A percentile compares a stretch with the other conserved stretches of the same genome.
phyloP scores from a whole-genome alignment of 371 early-diverging fungal genomes.

The Actinomucor elegans region DNA sequence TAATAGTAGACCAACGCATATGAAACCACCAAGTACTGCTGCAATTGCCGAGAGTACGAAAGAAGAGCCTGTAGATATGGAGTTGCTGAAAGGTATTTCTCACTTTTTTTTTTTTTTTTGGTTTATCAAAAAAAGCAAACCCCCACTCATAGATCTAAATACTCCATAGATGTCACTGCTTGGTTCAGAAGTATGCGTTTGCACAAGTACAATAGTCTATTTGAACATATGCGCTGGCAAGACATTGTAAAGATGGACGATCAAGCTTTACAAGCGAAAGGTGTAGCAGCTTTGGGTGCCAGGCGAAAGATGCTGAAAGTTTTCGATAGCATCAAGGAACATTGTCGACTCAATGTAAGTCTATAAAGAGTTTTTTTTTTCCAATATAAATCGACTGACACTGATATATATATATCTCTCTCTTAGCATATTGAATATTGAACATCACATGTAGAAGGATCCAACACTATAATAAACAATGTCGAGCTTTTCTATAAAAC shows the following conservation, averaged over 20 bases:
- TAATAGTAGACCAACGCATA: not conserved
- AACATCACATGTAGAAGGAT: too few species aligned
- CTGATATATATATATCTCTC: too few species aligned
- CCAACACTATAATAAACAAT: too few species aligned
- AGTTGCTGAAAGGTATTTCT: constrained; percentile 72
- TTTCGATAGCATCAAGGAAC: constrained; percentile 77
- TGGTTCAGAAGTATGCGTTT: constrained; percentile 79
- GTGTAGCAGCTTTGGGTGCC: constrained; percentile 92
- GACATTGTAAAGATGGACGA: constrained; percentile 84
- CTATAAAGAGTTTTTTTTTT: too few species aligned
- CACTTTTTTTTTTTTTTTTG: too few species aligned
- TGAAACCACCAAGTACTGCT: constrained; percentile 4
- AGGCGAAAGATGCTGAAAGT: constrained; percentile 93
- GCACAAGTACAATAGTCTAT: constrained; percentile 91
- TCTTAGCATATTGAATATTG: not conserved
- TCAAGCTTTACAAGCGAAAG: constrained; percentile 76
- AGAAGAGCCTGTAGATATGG: constrained; percentile 75
- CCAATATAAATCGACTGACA: too few species aligned
- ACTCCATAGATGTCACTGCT: constrained; percentile 73
- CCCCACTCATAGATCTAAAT: too few species aligned
- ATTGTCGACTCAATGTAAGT: constrained; percentile 45
- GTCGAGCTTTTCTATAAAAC: too few species aligned
- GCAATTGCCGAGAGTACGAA: constrained; percentile 26
- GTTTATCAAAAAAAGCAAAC: not conserved
- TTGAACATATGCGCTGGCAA: constrained; percentile 86